Conservation (phyloP, 1,139 yeast genomes). For the Spathaspora sp. region DNA sequence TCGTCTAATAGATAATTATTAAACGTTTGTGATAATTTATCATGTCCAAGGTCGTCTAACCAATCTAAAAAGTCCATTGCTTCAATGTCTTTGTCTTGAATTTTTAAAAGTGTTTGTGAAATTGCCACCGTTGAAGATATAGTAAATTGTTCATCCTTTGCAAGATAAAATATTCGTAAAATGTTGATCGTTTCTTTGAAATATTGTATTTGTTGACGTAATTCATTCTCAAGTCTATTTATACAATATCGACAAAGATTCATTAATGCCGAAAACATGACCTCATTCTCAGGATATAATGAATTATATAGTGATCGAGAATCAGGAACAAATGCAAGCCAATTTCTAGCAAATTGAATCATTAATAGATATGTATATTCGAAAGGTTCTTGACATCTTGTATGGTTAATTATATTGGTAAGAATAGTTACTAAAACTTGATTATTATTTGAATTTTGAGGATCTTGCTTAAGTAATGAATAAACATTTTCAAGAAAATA, state of each 20-base stretch:
- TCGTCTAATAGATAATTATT: background rate
- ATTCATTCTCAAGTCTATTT: background rate
- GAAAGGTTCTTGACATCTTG: constrained; percentile 9
- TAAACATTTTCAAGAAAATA: constrained; percentile 6
- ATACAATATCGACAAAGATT: constrained; percentile 16
- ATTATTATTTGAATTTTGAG: constrained; percentile 27
- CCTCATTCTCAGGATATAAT: constrained; percentile 30
- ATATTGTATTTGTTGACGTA: background rate
- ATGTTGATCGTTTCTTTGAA: constrained; percentile 1
- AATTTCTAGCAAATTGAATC: constrained; percentile 18
- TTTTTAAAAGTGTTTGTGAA: constrained; percentile 4
- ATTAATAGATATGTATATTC: constrained; percentile 11
- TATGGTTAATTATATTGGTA: constrained; percentile 13
- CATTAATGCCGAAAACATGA: constrained; percentile 26
- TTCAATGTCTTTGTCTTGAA: constrained; percentile 9
- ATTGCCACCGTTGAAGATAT: background rate
- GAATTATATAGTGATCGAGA: constrained; percentile 27
- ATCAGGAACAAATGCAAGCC: constrained; percentile 28
- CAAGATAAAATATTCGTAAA: constrained; percentile 3
- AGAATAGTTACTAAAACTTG: constrained; percentile 22
- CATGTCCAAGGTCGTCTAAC: constrained; percentile 9
- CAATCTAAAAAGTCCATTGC: constrained; percentile 21
- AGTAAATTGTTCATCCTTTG: background rate
- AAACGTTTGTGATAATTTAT: constrained; percentile 1
- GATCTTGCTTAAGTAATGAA: constrained; percentile 8